phyloP scores from a whole-genome alignment of 345 rosid species.

The Isatis tinctoria region DNA sequence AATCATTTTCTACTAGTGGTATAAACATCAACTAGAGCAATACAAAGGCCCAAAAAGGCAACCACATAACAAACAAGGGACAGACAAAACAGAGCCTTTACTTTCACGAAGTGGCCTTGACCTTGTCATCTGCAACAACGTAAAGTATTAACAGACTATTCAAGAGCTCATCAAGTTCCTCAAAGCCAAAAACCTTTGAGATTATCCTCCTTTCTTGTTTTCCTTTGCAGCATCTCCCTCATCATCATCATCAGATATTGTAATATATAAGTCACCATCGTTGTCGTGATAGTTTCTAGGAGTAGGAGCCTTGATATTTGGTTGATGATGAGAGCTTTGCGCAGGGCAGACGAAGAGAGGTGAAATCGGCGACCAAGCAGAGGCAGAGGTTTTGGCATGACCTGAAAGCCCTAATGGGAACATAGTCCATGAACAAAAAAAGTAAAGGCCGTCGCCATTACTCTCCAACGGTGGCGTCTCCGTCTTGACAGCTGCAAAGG shows the following conservation, averaged over 20 bases:
- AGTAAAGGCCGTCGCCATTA: constrained; percentile 42
- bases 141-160: constrained; percentile 67
- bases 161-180: constrained; percentile 84
- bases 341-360: constrained; percentile 42
- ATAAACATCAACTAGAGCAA: constrained; percentile 24
- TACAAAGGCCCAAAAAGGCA: constrained; percentile 14
- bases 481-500: constrained; percentile 65
- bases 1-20: not conserved
- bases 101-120: constrained; percentile 53
- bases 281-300: constrained; percentile 27
- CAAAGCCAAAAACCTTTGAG: constrained; percentile 62
- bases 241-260: constrained; percentile 35
- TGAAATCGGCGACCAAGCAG: constrained; percentile 66
- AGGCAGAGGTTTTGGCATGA: constrained; percentile 7
- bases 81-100: constrained; percentile 6
- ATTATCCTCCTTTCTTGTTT: constrained; percentile 54
- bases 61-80: constrained; percentile 21
- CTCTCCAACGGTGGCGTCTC: constrained; percentile 57
- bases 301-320: not conserved
- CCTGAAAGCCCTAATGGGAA: constrained; percentile 58
- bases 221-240: constrained; percentile 27
- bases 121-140: constrained; percentile 58
- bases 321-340: constrained; percentile 1
- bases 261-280: constrained; percentile 9
- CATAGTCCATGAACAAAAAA: constrained; percentile 55